phyloP scores from a whole-genome alignment of 192 early-diverging fungal species.

The Dimargaris cristalligena region DNA sequence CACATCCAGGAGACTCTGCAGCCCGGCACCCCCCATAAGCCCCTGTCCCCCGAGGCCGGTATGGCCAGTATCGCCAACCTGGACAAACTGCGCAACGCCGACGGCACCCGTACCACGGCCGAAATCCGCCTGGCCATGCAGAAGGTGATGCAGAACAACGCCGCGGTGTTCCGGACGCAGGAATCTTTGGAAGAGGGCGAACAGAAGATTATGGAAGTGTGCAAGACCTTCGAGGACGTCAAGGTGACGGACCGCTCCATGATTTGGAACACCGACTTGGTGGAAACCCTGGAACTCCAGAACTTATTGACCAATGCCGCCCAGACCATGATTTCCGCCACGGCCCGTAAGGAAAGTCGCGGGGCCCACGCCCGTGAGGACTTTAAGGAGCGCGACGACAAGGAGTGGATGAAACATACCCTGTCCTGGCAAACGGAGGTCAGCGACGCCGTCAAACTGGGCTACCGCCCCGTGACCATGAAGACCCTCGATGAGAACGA shows the following conservation, averaged over 20 bases:
- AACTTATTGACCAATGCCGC: conserved; percentile 90
- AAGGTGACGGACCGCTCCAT: conserved; percentile 78
- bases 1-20: conserved; percentile 82
- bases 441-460: conserved; percentile 53
- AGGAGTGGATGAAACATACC: conserved; percentile 97
- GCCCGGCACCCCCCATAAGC: conserved; percentile 71
- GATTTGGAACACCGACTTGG: conserved; percentile 97
- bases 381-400: conserved; percentile 74
- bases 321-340: conserved; percentile 83
- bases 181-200: conserved; percentile 73
- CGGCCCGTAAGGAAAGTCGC: conserved; percentile 89
- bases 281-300: conserved; percentile 93
- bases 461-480: conserved; percentile 66
- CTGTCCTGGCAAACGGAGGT: conserved; percentile 82
- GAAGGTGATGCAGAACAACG: conserved; percentile 93
- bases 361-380: conserved; percentile 98
- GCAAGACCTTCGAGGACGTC: conserved; percentile 58
- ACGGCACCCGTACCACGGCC: conserved; percentile 64
- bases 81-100: conserved; percentile 77
- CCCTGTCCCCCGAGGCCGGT: conserved; percentile 70
- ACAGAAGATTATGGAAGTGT: conserved; percentile 72
- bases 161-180: conserved; percentile 94
- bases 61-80: conserved; percentile 83
- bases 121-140: conserved; percentile 90
- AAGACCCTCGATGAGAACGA: conserved; percentile 84